These are phyloP conservation scores for Cladosporium colombiae DNA, from an alignment of 2,329 filamentous ascomycete genomes.

Conservation along the genomic window DNA sequence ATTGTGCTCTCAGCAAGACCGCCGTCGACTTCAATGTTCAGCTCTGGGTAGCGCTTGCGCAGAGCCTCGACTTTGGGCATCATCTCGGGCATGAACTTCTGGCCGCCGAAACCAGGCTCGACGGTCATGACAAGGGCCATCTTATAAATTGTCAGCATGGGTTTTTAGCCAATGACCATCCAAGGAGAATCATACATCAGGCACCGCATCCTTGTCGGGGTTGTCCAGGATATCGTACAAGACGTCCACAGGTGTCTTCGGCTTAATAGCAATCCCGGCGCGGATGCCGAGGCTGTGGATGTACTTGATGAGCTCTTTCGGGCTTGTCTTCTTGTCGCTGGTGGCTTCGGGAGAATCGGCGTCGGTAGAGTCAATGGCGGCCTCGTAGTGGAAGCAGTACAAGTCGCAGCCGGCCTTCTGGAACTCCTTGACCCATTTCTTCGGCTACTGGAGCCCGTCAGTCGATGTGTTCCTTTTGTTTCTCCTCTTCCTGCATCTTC, in stretches of 20 bases:
- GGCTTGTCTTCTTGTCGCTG: slow-evolving; percentile 72
- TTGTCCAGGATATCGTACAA: slow-evolving; percentile 86
- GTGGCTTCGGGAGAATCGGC: slow-evolving; percentile 74
- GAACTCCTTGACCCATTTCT: slow-evolving; percentile 98
- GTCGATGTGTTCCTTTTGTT: background rate
- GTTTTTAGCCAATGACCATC: background rate
- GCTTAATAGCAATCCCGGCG: slow-evolving; percentile 95
- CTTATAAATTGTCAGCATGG: slow-evolving; percentile 38
- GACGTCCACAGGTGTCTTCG: slow-evolving; percentile 85
- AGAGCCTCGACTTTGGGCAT: slow-evolving; percentile 89
- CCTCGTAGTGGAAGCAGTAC: slow-evolving; percentile 99
- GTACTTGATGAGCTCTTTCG: slow-evolving; percentile 81
- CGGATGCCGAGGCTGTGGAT: slow-evolving; percentile 87
- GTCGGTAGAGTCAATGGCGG: slow-evolving; percentile 78
- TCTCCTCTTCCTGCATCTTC: background rate
- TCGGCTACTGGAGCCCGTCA: slow-evolving; percentile 62
- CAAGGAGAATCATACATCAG: slow-evolving; percentile 68
- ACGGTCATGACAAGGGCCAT: slow-evolving; percentile 99
- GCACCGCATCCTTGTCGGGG: slow-evolving; percentile 69
- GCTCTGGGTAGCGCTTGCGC: slow-evolving; percentile 78
- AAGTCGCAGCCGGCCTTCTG: slow-evolving; percentile 91
- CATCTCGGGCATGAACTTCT: slow-evolving; percentile 97
- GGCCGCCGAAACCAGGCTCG: slow-evolving; percentile 93
- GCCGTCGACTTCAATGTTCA: slow-evolving; percentile 98
- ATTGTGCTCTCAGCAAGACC: slow-evolving; percentile 87